These are phyloP conservation scores for Hibiscus syriacus DNA, from an alignment of 345 rosid genomes.

Conservation along the genomic window DNA sequence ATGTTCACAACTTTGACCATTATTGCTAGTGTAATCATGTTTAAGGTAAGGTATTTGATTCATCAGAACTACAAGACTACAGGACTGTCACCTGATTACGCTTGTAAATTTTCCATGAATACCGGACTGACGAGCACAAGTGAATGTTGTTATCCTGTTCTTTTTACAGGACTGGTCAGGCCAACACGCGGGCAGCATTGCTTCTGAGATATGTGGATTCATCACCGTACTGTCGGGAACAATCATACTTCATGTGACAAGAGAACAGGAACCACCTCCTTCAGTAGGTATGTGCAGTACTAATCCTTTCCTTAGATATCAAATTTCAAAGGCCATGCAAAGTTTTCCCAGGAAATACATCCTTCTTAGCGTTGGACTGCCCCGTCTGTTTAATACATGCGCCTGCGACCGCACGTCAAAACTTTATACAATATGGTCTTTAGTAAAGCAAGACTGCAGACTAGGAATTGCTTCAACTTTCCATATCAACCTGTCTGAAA, in stretches of 20 bases:
- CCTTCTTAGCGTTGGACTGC: not conserved
- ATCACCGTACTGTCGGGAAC: conserved; percentile 85
- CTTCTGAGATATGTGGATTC: conserved; percentile 88
- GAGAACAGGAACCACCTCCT: conserved; percentile 61
- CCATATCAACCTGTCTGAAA: not conserved
- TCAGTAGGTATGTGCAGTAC: conserved; percentile 37
- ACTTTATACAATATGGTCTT: not conserved
- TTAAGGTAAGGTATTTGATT: conserved; percentile 43
- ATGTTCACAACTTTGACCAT: conserved; percentile 89
- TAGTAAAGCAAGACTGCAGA: not conserved
- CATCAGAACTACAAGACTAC: conserved; percentile 15
- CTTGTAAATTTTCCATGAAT: not conserved
- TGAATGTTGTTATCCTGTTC: conserved; percentile 2
- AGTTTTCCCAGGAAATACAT: not conserved
- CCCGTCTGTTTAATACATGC: not conserved
- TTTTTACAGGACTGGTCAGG: conserved; percentile 79
- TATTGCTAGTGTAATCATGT: conserved; percentile 79
- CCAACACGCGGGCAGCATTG: conserved; percentile 61
- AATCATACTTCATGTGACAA: conserved; percentile 69
- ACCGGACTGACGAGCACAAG: not conserved
- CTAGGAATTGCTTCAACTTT: not conserved
- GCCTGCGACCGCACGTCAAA: not conserved
- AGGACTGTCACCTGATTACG: not conserved
- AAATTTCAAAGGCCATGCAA: not conserved
- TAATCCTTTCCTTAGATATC: not conserved